These are phyloP conservation scores for Ustilago xerochloae DNA, from an alignment of 1,284 basidiomycete genomes.

Conservation along the genomic window DNA sequence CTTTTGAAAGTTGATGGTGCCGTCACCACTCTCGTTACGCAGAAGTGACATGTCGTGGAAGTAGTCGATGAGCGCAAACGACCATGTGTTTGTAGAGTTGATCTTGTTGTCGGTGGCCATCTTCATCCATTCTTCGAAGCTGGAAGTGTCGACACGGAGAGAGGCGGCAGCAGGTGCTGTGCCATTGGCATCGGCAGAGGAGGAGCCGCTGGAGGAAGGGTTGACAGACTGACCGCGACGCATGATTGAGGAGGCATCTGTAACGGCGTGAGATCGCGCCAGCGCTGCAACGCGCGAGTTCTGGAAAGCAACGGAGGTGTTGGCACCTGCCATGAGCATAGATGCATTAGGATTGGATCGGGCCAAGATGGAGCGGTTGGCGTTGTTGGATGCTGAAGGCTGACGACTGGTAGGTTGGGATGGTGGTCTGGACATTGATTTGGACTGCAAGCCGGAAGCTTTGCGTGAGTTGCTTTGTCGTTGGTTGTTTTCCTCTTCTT, in stretches of 20 bases:
- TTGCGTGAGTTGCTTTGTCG: conserved; percentile 17
- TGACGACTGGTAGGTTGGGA: conserved; percentile 37
- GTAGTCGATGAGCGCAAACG: conserved; percentile 97
- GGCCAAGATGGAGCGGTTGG: conserved; percentile 41
- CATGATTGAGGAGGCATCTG: conserved; percentile 48
- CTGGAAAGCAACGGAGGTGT: conserved; percentile 45
- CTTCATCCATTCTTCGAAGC: conserved; percentile 97
- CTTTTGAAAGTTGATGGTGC: conserved; percentile 93
- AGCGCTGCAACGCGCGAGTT: conserved; percentile 45
- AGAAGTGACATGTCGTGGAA: conserved; percentile 99
- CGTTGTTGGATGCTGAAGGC: conserved; percentile 33
- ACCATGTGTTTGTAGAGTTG: conserved; percentile 97
- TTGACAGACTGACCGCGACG: conserved; percentile 30
- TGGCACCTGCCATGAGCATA: conserved; percentile 29
- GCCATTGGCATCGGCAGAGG: conserved; percentile 14
- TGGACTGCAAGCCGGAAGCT: conserved; percentile 17
- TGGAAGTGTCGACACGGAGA: conserved; percentile 64
- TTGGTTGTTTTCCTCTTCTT: conserved; percentile 21
- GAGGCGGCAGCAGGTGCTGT: conserved; percentile 29
- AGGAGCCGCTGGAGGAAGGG: conserved; percentile 4
- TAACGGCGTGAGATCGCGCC: conserved; percentile 44
- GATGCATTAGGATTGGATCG: conserved; percentile 46
- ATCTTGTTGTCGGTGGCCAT: conserved; percentile 99
- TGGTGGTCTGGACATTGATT: conserved; percentile 17
- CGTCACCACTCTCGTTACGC: conserved; percentile 68